Conservation (phyloP, 108 stramenopile species). For the Aurantiochytrium sp. region DNA sequence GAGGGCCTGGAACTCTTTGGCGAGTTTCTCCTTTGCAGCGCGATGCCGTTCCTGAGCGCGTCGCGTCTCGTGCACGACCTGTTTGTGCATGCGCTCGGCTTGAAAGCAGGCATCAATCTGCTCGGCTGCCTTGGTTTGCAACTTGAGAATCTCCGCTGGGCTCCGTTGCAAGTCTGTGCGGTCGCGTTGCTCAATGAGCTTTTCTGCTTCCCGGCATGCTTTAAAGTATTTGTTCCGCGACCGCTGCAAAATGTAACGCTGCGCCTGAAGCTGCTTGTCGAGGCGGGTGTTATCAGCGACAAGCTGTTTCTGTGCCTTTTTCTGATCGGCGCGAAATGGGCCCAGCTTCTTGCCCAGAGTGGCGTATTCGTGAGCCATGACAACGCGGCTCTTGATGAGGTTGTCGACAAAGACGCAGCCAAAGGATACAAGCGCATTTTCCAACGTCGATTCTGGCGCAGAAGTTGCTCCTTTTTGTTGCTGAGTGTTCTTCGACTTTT, state of each 20-base stretch:
- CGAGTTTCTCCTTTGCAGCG: neutral
- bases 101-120: neutral
- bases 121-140: neutral
- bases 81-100: neutral
- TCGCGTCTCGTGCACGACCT: neutral
- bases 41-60: neutral
- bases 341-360: neutral
- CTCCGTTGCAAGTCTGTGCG: neutral
- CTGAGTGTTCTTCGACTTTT: neutral
- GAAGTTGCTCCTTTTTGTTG: neutral
- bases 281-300: neutral
- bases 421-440: neutral
- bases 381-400: slow-evolving; percentile 1
- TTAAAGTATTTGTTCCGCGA: neutral
- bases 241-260: neutral
- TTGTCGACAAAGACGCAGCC: neutral
- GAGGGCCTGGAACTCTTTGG: neutral
- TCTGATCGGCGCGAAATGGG: neutral
- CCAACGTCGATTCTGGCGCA: neutral
- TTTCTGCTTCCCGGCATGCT: neutral
- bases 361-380: neutral
- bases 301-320: neutral
- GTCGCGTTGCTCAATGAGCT: neutral
- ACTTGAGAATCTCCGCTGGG: neutral
- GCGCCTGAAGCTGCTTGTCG: slow-evolving; percentile 1